Evolutionary conservation across 805 yeast species (phyloP), one percentile per base, ranked within the genome.

Genomic region (Candida maesae): DNA sequence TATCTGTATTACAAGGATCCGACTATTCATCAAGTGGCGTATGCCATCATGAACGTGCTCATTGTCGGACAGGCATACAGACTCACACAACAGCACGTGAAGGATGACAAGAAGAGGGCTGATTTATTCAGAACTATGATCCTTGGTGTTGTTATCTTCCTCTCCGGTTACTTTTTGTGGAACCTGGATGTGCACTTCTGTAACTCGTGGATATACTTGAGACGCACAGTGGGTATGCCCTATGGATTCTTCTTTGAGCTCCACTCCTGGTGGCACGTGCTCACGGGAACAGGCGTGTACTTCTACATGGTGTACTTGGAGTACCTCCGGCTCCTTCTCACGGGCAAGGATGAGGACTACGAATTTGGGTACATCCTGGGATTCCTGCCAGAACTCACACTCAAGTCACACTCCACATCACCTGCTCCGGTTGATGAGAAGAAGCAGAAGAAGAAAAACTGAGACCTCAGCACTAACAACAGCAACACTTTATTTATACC

Each of bases 211-310:
- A 72, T 79, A 29, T 45, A 62, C 6, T 55, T 76, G 13, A 74
- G 96, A 60, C 74, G 93, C 44, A 51, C 65, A 4, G 60, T 79
- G 12, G 95, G 97, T 3, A 73, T 84, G 66, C 97, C 97, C 2
- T 74, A 82, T 39, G 98, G 98, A 2, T 74, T 88, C 46, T 50
- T 91, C 4, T 68, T 91, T 26, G 98, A 91, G 62, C 84, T 95
- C 21, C 98, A 91, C 56, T 96, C 95, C 18, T 91, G 97, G 97
- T 91, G 98, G 98, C 98, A 91, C 59, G 66, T 85, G 10, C 71
- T 85, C 49, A 85, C 93, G 0, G 95, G 95, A 1, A 67, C 79
- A 16, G 96, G 97, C 2, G 93, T 91, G 10, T 91, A 91, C 62
- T 83, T 73, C 59, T 90, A 87, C 64, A 73, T 90, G 49, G 79